Conservation (phyloP, 305 asterid species). For the Caryopteris hybrid region DNA sequence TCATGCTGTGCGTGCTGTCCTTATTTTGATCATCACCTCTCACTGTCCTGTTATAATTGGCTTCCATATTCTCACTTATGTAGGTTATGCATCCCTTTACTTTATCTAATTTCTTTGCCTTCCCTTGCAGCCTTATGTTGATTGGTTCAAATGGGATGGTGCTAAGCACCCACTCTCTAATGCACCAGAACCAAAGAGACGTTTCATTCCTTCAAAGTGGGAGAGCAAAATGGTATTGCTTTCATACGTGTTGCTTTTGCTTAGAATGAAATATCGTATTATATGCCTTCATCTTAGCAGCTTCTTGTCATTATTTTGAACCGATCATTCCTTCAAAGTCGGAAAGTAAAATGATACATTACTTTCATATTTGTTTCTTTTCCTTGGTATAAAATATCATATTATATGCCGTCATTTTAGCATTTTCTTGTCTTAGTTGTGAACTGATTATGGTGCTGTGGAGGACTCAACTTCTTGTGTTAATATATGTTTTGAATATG, state of each 20-base stretch:
- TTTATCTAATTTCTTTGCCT: constrained; percentile 11
- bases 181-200: constrained; percentile 98
- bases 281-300: constrained; percentile 3
- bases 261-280: not conserved
- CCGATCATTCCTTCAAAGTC: constrained; percentile 67
- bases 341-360: constrained; percentile 82
- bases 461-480: not conserved
- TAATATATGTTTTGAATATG: not conserved
- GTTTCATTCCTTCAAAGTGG: constrained; percentile 92
- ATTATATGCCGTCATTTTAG: constrained; percentile 12
- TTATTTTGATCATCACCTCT: not conserved
- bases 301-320: not conserved
- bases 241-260: not conserved
- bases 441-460: constrained; percentile 24
- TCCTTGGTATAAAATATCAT: not conserved
- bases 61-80: not conserved
- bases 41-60: not conserved
- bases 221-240: constrained; percentile 69
- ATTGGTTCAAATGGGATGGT: constrained; percentile 76
- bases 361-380: not conserved
- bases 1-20: constrained; percentile 54
- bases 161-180: constrained; percentile 83
- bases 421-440: not conserved
- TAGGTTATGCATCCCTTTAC: not conserved
- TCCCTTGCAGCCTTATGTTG: constrained; percentile 68